phyloP scores from a whole-genome alignment of 202 grass and related monocot genomes.

The Setaria italica region DNA sequence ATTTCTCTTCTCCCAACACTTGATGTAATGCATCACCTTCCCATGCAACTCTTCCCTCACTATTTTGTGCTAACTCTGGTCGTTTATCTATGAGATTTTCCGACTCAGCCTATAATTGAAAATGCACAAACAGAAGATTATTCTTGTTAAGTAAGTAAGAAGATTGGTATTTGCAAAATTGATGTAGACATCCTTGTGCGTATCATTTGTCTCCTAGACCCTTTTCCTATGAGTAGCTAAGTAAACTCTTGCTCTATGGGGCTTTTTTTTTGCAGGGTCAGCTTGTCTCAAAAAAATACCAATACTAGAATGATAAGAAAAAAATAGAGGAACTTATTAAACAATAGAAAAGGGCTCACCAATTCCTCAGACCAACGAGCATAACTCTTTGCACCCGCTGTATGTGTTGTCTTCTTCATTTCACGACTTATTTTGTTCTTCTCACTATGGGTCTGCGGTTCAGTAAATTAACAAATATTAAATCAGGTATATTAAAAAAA shows the following conservation, averaged over 20 bases:
- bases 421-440: background rate
- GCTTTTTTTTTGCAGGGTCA: background rate
- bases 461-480: background rate
- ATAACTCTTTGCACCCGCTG: constrained; percentile 11
- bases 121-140: background rate
- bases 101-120: background rate
- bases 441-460: background rate
- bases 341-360: background rate
- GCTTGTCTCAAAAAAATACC: background rate
- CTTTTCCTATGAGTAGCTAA: constrained; percentile 4
- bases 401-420: background rate
- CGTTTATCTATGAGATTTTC: background rate
- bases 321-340: background rate
- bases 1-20: constrained; percentile 22
- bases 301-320: background rate
- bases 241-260: constrained; percentile 26
- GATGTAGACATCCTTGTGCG: background rate
- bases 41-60: background rate
- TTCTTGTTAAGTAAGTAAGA: background rate
- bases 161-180: background rate
- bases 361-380: constrained; percentile 6
- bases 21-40: constrained; percentile 13
- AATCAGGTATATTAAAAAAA: background rate
- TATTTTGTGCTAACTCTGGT: background rate
- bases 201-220: background rate